Percentiles rank a stretch among this genome's conserved stretches.
phyloP scores from a whole-genome alignment of 352 stramenopile genomes.

The Phytophthora pluvialis region DNA sequence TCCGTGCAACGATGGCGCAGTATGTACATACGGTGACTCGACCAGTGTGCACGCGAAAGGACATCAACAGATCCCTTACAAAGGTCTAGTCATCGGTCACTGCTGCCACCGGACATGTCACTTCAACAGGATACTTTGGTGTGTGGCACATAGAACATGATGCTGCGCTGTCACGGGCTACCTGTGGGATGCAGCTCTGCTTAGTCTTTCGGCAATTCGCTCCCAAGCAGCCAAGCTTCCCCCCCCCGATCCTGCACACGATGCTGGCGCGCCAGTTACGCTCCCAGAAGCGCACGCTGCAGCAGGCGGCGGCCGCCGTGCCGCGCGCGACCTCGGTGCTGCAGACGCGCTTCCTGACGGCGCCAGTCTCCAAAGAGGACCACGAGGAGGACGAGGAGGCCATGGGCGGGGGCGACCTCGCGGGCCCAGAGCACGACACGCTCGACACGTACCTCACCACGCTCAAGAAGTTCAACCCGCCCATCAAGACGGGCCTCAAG shows the following conservation, averaged over 20 bases:
- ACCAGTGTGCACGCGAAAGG: not conserved
- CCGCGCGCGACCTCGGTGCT: constrained; percentile 17
- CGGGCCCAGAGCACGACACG: constrained; percentile 46
- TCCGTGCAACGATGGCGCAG: not conserved
- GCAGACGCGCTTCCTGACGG: constrained; percentile 34
- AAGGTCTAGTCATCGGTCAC: not conserved
- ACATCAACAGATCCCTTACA: not conserved
- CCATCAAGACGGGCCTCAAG: constrained; percentile 76
- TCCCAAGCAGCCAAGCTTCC: constrained; percentile 27
- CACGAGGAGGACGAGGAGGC: constrained; percentile 51
- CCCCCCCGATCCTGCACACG: constrained; percentile 6
- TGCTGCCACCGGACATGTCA: not conserved
- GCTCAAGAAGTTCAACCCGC: constrained; percentile 83
- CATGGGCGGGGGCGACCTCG: constrained; percentile 29
- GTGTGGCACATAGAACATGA: constrained; percentile 10
- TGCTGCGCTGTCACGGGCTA: not conserved
- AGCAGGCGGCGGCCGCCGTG: constrained; percentile 11
- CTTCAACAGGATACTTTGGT: constrained; percentile 23
- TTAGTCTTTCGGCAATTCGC: constrained; percentile 36
- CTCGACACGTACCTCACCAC: constrained; percentile 62
- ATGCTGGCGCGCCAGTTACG: constrained; percentile 46
- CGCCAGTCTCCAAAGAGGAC: constrained; percentile 35
- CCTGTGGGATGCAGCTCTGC: not conserved
- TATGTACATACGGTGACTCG: not conserved
- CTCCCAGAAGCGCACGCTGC: constrained; percentile 32